Evolutionary conservation across 2,329 filamentous ascomycete genomes (phyloP).

Genomic region (Cryphonectria nitschkei): DNA sequence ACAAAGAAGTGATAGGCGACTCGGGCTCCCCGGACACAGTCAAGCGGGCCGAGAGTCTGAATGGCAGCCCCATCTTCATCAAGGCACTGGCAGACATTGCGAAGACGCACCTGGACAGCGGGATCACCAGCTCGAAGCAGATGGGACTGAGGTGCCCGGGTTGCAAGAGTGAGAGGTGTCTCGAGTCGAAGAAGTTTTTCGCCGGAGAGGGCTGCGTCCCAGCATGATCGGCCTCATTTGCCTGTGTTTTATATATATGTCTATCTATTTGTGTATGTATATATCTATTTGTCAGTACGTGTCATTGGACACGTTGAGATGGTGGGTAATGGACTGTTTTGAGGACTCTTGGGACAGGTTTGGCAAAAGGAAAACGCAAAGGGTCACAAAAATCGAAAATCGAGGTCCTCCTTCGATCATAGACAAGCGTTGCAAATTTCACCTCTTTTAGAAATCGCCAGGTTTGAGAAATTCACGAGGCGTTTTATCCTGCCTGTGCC

Average conservation of each 20-base stretch:
- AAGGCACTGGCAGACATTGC: slow-evolving; percentile 86
- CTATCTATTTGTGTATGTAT: background rate
- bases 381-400: background rate
- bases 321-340: background rate
- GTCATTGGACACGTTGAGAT: background rate
- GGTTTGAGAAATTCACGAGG: background rate
- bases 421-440: slow-evolving; percentile 9
- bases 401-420: background rate
- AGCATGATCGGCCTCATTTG: slow-evolving; percentile 1
- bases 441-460: background rate
- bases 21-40: slow-evolving; percentile 76
- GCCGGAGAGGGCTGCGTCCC: slow-evolving; percentile 36
- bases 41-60: slow-evolving; percentile 89
- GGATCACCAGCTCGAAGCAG: slow-evolving; percentile 72
- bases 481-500: background rate
- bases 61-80: slow-evolving; percentile 90
- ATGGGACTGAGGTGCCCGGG: slow-evolving; percentile 92
- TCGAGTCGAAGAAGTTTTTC: slow-evolving; percentile 75
- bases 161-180: slow-evolving; percentile 86
- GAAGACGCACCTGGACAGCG: slow-evolving; percentile 74
- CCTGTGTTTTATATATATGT: background rate
- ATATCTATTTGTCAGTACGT: background rate
- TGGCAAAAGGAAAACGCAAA: background rate
- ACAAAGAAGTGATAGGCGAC: slow-evolving; percentile 92
- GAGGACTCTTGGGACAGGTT: background rate